phyloP scores from a whole-genome alignment of 495 filamentous ascomycete genomes.

The Geoglossum glabrum region DNA sequence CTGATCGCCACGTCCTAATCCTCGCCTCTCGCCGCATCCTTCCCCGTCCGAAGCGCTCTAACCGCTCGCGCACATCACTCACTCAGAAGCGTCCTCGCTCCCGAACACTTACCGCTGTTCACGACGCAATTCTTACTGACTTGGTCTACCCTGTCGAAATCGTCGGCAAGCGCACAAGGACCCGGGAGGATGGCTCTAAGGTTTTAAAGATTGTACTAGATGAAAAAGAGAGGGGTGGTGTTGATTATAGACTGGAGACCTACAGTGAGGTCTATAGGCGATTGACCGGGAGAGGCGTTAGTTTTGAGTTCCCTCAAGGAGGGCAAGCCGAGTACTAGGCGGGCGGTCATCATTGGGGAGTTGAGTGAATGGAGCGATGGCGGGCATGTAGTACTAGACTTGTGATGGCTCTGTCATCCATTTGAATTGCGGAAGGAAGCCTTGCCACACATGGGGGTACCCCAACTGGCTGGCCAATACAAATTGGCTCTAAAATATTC shows the following conservation, averaged over 20 bases:
- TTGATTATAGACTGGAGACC: slow-evolving; percentile 96
- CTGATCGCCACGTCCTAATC: slow-evolving; percentile 98
- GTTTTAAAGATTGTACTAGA: slow-evolving; percentile 93
- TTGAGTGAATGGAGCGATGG: neutral
- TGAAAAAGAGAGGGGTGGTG: slow-evolving; percentile 97
- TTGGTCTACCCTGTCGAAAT: slow-evolving; percentile 99
- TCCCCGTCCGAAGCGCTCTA: slow-evolving; percentile 87
- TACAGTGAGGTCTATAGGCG: slow-evolving; percentile 97
- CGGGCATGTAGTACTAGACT: neutral
- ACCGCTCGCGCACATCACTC: slow-evolving; percentile 76
- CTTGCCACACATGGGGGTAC: neutral
- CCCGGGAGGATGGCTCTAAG: slow-evolving; percentile 94
- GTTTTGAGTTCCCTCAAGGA: slow-evolving; percentile 92
- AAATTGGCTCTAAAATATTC: neutral
- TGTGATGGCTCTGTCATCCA: neutral
- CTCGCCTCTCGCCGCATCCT: slow-evolving; percentile 97
- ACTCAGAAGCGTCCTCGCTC: slow-evolving; percentile 97
- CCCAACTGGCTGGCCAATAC: neutral
- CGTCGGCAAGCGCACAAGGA: slow-evolving; percentile 90
- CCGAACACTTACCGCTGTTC: slow-evolving; percentile 89
- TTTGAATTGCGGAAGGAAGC: neutral
- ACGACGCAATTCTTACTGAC: slow-evolving; percentile 88
- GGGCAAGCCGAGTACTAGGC: slow-evolving; percentile 54
- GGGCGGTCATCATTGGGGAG: neutral
- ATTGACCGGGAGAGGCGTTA: slow-evolving; percentile 79